Conservation (phyloP, 2,329 filamentous ascomycete genomes). For the Teratosphaeria nubilosa region DNA sequence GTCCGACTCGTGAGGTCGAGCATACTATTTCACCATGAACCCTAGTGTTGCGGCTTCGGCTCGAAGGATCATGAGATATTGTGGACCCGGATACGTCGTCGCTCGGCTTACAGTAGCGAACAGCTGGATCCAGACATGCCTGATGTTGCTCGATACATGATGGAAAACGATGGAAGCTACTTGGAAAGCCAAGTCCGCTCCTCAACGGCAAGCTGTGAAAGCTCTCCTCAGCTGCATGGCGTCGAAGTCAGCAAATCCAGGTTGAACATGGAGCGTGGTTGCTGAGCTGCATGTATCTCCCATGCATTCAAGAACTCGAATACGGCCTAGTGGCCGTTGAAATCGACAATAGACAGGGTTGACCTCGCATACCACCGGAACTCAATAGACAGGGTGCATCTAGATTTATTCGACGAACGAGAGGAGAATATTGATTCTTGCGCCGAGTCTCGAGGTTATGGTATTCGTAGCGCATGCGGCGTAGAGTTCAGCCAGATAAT, state of each 20-base stretch:
- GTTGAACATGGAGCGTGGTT: neutral
- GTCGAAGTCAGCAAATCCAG: neutral
- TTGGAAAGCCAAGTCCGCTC: neutral
- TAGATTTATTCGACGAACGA: neutral
- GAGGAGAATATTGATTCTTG: neutral
- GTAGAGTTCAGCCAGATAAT: neutral
- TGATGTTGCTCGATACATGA: too few relatives aligned
- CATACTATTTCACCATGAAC: neutral
- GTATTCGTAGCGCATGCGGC: neutral
- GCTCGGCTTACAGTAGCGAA: neutral
- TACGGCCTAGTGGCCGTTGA: neutral
- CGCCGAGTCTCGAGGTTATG: neutral
- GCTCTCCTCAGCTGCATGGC: neutral
- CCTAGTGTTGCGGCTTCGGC: neutral
- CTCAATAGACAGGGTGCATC: neutral
- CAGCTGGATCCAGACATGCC: too few relatives aligned
- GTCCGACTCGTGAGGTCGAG: neutral
- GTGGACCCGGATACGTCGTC: neutral
- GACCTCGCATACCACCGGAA: neutral
- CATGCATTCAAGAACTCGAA: neutral
- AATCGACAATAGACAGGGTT: neutral
- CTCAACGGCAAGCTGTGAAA: neutral
- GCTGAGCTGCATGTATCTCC: neutral
- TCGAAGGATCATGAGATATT: neutral
- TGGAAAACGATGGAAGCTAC: neutral